Evolutionary conservation across 2,329 filamentous ascomycete genomes (phyloP), one percentile per base, ranked within the genome.

Genomic region (Fusarium sp.): DNA sequence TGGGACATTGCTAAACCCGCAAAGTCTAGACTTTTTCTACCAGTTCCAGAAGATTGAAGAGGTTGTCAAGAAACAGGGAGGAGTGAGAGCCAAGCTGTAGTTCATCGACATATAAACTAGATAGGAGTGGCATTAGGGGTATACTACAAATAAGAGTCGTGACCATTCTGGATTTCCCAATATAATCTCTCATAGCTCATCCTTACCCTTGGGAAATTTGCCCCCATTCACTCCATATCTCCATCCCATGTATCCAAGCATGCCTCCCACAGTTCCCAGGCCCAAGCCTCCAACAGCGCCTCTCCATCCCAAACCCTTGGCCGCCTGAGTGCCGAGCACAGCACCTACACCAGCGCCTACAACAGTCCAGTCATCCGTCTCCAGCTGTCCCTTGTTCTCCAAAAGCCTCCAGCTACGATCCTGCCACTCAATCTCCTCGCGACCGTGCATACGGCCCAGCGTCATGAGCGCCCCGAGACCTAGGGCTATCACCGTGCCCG

Each of bases 11-110:
- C 83, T 93, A 63, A 97, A 97, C 78, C 94, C 94, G 0, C 84
- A 92, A 78, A 93, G 92, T 73, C 82, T 97, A 68, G 87, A 95
- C 35, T 96, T 88, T 78, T 97, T 94, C 79, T 95, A 97, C 76
- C 91, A 90, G 78, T 97, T 96, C 42, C 82, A 83, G 60, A 79
- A 80, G 65, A 78, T 84, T 29, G 82, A 84, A 56, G 78, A 83
- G 36, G 70, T 82, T 61, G 69, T 58, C 4, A 76, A 80, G 67
- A 75, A 36, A 33, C 66, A 72, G 29, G 31, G 70, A 6, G 71
- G 62, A 4, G 66, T 74, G 59, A 36, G 70, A 59, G 80, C 82
- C 18, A 83, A 80, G 75, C 66, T 84, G 65, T 84, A 79, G 64
- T 29, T 8, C 22, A 6, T 50, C 4, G 25, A 29, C 16, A 29